These are phyloP conservation scores for Talaromyces sp. DNA, from an alignment of 2,329 filamentous ascomycete species.

Conservation along the genomic window DNA sequence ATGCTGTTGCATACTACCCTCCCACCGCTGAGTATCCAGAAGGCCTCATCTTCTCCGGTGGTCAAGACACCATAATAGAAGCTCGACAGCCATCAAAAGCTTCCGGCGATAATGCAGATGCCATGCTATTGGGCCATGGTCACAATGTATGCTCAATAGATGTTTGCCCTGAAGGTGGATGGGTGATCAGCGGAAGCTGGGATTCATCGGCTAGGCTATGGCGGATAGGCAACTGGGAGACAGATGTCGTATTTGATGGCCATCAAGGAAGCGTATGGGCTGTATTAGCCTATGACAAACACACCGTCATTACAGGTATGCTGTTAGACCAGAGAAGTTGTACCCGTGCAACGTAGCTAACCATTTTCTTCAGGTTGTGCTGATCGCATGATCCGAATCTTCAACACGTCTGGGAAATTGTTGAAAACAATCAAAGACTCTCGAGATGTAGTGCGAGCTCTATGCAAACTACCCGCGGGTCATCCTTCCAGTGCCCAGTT, in stretches of 20 bases:
- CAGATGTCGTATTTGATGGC: slow-evolving; percentile 67
- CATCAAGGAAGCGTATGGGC: slow-evolving; percentile 86
- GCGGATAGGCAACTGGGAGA: slow-evolving; percentile 82
- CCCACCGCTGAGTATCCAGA: slow-evolving; percentile 68
- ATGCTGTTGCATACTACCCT: slow-evolving; percentile 73
- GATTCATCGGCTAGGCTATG: slow-evolving; percentile 85
- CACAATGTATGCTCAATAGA: slow-evolving; percentile 88
- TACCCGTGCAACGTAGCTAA: neutral
- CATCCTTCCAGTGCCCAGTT: slow-evolving; percentile 87
- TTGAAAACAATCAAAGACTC: slow-evolving; percentile 66
- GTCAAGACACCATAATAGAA: slow-evolving; percentile 90
- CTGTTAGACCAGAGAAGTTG: neutral
- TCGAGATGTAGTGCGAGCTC: slow-evolving; percentile 80
- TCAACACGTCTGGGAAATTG: slow-evolving; percentile 64
- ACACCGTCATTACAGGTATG: slow-evolving; percentile 72
- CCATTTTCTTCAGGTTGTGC: slow-evolving; percentile 62
- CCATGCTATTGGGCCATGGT: slow-evolving; percentile 79
- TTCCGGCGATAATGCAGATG: slow-evolving; percentile 75
- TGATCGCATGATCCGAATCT: slow-evolving; percentile 85
- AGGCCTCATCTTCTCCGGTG: slow-evolving; percentile 81
- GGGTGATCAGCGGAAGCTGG: slow-evolving; percentile 90
- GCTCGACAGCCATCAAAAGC: slow-evolving; percentile 69
- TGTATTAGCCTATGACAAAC: slow-evolving; percentile 78
- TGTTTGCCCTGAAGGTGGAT: slow-evolving; percentile 67
- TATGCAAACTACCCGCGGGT: slow-evolving; percentile 73